A percentile compares a stretch with the other conserved stretches of the same genome.
Evolutionary conservation across 768 basidiomycete genomes (phyloP).

Genomic region (Trametes cingulata): DNA sequence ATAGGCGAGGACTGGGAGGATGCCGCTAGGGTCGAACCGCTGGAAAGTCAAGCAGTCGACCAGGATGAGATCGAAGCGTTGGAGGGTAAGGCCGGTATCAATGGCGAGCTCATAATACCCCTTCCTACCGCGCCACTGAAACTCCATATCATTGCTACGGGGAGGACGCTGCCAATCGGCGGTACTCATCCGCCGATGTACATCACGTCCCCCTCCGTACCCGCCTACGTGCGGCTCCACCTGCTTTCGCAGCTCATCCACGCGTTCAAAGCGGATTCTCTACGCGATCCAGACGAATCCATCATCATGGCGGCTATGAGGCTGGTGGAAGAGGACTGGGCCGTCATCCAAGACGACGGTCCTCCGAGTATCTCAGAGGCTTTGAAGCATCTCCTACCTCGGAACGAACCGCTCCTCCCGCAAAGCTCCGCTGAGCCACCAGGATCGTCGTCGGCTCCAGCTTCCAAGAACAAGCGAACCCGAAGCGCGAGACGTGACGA

Average conservation of each 20-base stretch:
- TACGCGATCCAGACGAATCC: conserved; percentile 68
- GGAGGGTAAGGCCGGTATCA: conserved; percentile 50
- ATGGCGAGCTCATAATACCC: conserved; percentile 56
- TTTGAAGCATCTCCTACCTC: conserved; percentile 57
- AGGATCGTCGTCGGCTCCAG: conserved; percentile 6
- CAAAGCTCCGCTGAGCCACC: not conserved
- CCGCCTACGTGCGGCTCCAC: conserved; percentile 83
- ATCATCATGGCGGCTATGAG: conserved; percentile 73
- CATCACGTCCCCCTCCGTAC: conserved; percentile 63
- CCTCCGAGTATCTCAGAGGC: conserved; percentile 77
- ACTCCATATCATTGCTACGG: conserved; percentile 64
- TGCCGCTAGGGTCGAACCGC: not conserved
- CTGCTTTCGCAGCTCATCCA: conserved; percentile 67
- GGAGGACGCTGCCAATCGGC: conserved; percentile 44
- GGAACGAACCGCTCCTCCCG: not conserved
- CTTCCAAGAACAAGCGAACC: conserved; percentile 22
- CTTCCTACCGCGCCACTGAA: conserved; percentile 63
- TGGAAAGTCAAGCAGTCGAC: conserved; percentile 41
- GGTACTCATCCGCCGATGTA: conserved; percentile 68
- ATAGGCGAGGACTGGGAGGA: conserved; percentile 43
- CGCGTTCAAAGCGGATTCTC: conserved; percentile 52
- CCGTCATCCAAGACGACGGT: conserved; percentile 60
- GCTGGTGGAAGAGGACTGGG: conserved; percentile 71
- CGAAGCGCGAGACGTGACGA: conserved; percentile 38
- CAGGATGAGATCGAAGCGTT: conserved; percentile 36